Conservation (phyloP, 1,139 yeast genomes). For the Kurtzmaniella quercitrusa region DNA sequence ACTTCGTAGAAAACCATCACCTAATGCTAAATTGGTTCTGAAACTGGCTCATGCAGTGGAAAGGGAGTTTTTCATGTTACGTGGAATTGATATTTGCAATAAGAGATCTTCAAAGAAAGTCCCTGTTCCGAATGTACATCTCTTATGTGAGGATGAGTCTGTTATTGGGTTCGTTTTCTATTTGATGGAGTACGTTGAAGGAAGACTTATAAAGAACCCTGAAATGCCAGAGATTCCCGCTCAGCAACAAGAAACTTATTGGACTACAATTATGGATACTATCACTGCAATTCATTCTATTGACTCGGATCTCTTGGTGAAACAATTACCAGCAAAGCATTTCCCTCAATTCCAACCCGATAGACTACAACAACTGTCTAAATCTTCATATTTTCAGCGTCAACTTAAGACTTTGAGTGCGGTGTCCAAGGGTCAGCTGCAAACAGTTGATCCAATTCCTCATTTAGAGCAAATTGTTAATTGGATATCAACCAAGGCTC, state of each 20-base stretch:
- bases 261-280: constrained; percentile 52
- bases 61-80: constrained; percentile 54
- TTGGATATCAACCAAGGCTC: constrained; percentile 41
- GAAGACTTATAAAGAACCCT: constrained; percentile 58
- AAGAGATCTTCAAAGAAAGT: constrained; percentile 22
- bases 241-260: constrained; percentile 23
- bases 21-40: constrained; percentile 49
- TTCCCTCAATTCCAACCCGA: constrained; percentile 42
- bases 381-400: constrained; percentile 46
- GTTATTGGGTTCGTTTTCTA: constrained; percentile 51
- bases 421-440: constrained; percentile 49
- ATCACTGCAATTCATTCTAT: constrained; percentile 51
- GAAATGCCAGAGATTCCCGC: constrained; percentile 36
- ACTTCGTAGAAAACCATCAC: constrained; percentile 58
- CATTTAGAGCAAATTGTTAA: constrained; percentile 37
- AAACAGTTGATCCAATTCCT: constrained; percentile 49
- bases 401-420: constrained; percentile 48
- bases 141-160: constrained; percentile 50
- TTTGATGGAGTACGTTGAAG: constrained; percentile 58
- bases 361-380: constrained; percentile 15
- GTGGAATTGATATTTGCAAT: constrained; percentile 39
- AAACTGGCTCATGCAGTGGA: constrained; percentile 66
- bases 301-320: constrained; percentile 42
- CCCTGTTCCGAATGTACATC: constrained; percentile 45
- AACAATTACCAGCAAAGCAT: constrained; percentile 40